phyloP scores from a whole-genome alignment of 1,284 basidiomycete species.

The Apiotrichum siamense region DNA sequence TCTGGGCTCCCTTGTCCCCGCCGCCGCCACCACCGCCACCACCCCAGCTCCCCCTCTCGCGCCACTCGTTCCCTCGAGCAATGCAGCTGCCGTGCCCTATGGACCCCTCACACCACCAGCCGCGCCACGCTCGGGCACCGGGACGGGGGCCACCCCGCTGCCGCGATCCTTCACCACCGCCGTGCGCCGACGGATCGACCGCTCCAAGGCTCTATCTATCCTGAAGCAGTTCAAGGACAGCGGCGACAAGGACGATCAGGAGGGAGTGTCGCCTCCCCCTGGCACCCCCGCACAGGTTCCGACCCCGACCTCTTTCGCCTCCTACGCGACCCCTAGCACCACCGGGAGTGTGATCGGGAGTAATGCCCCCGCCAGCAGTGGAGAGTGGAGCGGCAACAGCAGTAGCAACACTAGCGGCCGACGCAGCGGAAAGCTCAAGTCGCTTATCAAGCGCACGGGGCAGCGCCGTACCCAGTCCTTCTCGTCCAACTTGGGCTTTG shows the following conservation, averaged over 20 bases:
- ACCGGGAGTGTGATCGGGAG: no score
- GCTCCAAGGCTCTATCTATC: slow-evolving; percentile 5
- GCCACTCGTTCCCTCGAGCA: neutral
- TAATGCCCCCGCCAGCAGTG: no score
- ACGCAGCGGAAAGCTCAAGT: neutral
- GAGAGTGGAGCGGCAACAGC: no score
- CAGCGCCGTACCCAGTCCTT: neutral
- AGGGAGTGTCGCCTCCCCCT: no score
- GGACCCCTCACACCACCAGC: neutral
- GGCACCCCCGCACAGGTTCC: no score
- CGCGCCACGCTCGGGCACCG: neutral
- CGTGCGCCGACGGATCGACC: slow-evolving; percentile 5
- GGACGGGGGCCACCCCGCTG: no score
- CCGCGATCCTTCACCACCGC: neutral
- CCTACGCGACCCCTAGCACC: no score
- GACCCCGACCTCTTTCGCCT: no score
- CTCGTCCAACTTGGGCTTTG: neutral
- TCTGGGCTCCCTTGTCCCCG: neutral
- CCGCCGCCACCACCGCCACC: no score
- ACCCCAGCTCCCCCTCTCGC: neutral
- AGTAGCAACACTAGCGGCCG: no score
- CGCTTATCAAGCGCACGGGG: neutral
- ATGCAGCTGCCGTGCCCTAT: neutral
- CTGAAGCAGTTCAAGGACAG: neutral
- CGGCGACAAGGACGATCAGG: neutral